Base-by-base conservation (phyloP, 2,329 filamentous ascomycete species). In the Myrmaecium sp. region DNA sequence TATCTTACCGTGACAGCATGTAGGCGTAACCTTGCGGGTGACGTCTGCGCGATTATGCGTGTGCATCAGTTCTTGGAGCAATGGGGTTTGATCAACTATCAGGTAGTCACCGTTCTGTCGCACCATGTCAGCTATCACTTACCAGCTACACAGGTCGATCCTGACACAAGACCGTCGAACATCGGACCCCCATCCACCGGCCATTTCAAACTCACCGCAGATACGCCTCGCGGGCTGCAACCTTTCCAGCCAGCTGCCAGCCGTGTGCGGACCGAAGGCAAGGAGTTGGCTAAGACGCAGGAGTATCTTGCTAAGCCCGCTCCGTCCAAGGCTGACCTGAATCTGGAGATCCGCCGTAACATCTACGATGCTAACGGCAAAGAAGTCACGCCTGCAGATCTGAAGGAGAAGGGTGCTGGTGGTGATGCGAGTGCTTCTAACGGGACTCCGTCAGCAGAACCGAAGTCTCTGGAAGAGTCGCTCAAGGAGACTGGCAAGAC, bases 71-170 rank as follows among this genome's bases (percentile, higher is more conserved):
- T 98, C 57, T 65, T 98, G 18, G 89, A 98, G 57, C 86, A 95
- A 51, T 98, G 89, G 89, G 89, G 89, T 5, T 62, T 98, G 44
- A 94, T 98, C 52, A 98, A 98, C 56, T 98, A 98, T 48, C 89
- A 98, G 64, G 86, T 93, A 64, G 36, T n/a, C n/a, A n/a, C n/a
- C n/a, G 52, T 38, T 16, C 4, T 6, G 7, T 26, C 13, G 5
- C 13, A 10, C 8, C 12, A 28, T 6, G 17, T 31, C 3, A 12
- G 9, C 8, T 13, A 17, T 33, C 29, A 31, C 23, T 27, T 34
- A 41, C 53, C 43, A 55, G 37, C 13, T 14, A 16, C 5, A 13
- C 36, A 95, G 86, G 86, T 98, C 44, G 89, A 98, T 54, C 81
- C 86, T 16, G 86, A 94, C 47, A 84, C 89, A 38, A 71, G 89